A percentile compares a stretch with the other conserved stretches of the same genome.
These are phyloP conservation scores for Fomitopsis palustris DNA, from an alignment of 1,284 basidiomycete genomes.

Conservation along the genomic window DNA sequence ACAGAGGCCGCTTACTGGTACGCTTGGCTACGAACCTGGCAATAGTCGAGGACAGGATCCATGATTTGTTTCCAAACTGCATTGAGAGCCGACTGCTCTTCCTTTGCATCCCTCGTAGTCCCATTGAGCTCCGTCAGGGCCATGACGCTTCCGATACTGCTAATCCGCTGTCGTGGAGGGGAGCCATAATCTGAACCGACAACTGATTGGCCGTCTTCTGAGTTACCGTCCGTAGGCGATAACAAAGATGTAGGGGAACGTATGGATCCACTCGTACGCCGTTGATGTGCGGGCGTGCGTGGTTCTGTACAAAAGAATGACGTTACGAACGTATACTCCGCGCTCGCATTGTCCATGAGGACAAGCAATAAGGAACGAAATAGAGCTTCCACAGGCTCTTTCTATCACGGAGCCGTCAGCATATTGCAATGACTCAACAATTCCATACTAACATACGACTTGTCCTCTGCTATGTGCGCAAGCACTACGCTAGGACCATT, in stretches of 20 bases:
- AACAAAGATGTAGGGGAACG: conserved; percentile 37
- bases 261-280: conserved; percentile 31
- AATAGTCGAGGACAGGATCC: conserved; percentile 84
- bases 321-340: conserved; percentile 86
- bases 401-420: conserved; percentile 42
- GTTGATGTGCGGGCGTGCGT: conserved; percentile 26
- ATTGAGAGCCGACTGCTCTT: conserved; percentile 54
- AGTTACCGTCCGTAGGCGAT: conserved; percentile 24
- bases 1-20: background rate
- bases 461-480: conserved; percentile 85
- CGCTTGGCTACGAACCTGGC: conserved; percentile 44
- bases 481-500: conserved; percentile 79
- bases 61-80: conserved; percentile 88
- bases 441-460: conserved; percentile 60
- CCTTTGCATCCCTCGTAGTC: conserved; percentile 51
- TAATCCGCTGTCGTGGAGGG: conserved; percentile 23
- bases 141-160: conserved; percentile 27
- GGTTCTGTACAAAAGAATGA: conserved; percentile 68
- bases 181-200: conserved; percentile 23
- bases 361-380: conserved; percentile 84
- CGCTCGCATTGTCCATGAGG: conserved; percentile 88
- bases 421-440: background rate
- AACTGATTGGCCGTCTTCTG: conserved; percentile 27
- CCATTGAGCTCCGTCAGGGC: conserved; percentile 12
- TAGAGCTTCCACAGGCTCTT: conserved; percentile 78